phyloP scores from a whole-genome alignment of 1,284 basidiomycete species.

The Wallemia hederae region DNA sequence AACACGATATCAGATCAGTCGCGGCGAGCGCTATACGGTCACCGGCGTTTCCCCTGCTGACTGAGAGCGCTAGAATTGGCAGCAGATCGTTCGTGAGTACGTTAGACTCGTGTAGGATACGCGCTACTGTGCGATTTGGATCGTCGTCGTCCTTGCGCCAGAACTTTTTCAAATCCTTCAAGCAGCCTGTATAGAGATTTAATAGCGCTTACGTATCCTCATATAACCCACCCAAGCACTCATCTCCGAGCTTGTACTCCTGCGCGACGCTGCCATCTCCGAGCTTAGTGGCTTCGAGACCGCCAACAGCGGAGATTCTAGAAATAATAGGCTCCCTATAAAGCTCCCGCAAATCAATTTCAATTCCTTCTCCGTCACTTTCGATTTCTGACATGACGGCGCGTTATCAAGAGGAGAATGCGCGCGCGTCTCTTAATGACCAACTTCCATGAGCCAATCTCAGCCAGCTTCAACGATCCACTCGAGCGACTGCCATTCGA shows the following conservation, averaged over 20 bases:
- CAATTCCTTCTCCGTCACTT: background rate
- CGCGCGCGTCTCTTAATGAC: background rate
- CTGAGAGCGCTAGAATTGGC: slow-evolving; percentile 49
- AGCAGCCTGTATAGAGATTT: slow-evolving; percentile 24
- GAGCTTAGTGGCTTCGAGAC: background rate
- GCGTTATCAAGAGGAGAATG: background rate
- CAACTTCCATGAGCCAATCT: background rate
- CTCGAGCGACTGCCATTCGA: background rate
- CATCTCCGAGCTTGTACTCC: slow-evolving; percentile 11
- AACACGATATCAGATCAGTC: slow-evolving; percentile 61
- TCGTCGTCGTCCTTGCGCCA: slow-evolving; percentile 87
- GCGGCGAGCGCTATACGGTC: slow-evolving; percentile 50
- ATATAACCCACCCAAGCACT: slow-evolving; percentile 6
- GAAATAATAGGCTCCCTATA: background rate
- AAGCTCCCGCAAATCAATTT: background rate
- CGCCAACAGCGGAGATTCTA: background rate
- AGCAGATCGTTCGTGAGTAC: slow-evolving; percentile 58
- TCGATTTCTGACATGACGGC: background rate
- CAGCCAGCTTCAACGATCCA: background rate
- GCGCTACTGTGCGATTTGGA: slow-evolving; percentile 72
- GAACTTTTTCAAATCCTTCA: slow-evolving; percentile 73
- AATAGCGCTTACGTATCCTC: background rate
- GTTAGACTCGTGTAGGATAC: slow-evolving; percentile 57
- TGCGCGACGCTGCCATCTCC: background rate
- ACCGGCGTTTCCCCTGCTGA: slow-evolving; percentile 40